Percentiles rank a stretch among this genome's conserved stretches.
These are phyloP conservation scores for Aspergillus conjunctus DNA, from an alignment of 495 filamentous ascomycete genomes.

Conservation along the genomic window DNA sequence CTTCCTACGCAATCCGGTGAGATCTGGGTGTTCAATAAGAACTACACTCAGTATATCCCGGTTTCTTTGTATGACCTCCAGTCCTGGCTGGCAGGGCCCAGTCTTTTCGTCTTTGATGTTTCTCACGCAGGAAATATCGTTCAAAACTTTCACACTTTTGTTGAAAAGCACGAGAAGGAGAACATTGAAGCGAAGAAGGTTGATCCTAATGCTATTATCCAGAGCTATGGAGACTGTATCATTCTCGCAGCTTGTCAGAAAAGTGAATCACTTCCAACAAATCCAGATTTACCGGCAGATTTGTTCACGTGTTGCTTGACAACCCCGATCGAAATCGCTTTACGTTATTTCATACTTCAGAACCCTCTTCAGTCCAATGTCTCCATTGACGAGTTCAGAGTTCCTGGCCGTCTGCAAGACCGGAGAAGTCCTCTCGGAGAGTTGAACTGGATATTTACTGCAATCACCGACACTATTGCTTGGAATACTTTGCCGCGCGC, in stretches of 20 bases:
- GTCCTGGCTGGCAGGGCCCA: constrained; percentile 92
- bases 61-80: constrained; percentile 96
- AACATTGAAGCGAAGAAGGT: constrained; percentile 68
- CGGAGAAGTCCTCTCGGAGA: constrained; percentile 94
- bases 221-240: constrained; percentile 76
- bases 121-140: constrained; percentile 96
- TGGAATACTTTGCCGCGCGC: constrained; percentile 91
- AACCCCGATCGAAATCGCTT: constrained; percentile 93
- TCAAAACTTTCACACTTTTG: constrained; percentile 88
- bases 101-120: constrained; percentile 96
- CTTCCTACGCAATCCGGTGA: constrained; percentile 94
- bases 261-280: constrained; percentile 93
- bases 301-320: constrained; percentile 96
- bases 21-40: constrained; percentile 99
- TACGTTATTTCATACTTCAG: constrained; percentile 92
- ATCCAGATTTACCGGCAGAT: constrained; percentile 90
- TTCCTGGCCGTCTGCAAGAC: constrained; percentile 83
- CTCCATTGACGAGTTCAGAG: constrained; percentile 75
- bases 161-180: constrained; percentile 89
- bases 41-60: constrained; percentile 98
- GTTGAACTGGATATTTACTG: constrained; percentile 99
- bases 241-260: constrained; percentile 90
- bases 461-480: constrained; percentile 97
- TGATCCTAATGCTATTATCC: constrained; percentile 71
- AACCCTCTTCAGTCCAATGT: constrained; percentile 79